phyloP scores from a whole-genome alignment of 345 rosid species.

The Rhizophora mangle region DNA sequence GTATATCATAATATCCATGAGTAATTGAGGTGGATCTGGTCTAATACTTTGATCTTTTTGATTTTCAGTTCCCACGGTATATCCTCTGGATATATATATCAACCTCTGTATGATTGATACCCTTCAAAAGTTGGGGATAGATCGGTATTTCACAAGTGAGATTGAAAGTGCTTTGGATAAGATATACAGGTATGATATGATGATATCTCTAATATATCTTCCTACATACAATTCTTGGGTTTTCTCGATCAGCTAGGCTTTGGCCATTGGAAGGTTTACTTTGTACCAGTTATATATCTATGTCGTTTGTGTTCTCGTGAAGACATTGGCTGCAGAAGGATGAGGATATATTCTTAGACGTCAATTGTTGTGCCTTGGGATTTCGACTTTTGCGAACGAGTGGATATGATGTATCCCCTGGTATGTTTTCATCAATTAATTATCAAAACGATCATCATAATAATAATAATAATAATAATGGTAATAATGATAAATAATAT shows the following conservation, averaged over 20 bases:
- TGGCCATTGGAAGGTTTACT: not conserved
- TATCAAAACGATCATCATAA: not conserved
- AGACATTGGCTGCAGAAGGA: conserved; percentile 12
- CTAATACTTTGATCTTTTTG: not conserved
- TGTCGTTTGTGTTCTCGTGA: not conserved
- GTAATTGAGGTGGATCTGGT: not conserved
- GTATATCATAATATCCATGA: not conserved
- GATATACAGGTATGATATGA: not conserved
- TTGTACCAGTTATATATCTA: not conserved
- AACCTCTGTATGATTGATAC: conserved; percentile 13
- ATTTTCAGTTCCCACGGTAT: conserved; percentile 13
- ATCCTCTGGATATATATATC: conserved; percentile 5
- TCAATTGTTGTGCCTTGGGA: conserved; percentile 6
- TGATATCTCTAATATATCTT: too few species aligned
- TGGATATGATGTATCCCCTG: conserved; percentile 22
- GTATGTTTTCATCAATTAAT: not conserved
- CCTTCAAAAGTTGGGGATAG: conserved; percentile 11
- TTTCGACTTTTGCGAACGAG: conserved; percentile 15
- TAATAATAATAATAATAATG: not conserved
- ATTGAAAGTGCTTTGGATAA: not conserved
- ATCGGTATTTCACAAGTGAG: conserved; percentile 7
- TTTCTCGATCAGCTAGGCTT: not conserved
- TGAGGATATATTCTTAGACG: conserved; percentile 15
- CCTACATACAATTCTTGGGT: too few species aligned
- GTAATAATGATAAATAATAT: too few species aligned